phyloP scores from a whole-genome alignment of 306 rosid species.

The Styphnolobium japonicum region DNA sequence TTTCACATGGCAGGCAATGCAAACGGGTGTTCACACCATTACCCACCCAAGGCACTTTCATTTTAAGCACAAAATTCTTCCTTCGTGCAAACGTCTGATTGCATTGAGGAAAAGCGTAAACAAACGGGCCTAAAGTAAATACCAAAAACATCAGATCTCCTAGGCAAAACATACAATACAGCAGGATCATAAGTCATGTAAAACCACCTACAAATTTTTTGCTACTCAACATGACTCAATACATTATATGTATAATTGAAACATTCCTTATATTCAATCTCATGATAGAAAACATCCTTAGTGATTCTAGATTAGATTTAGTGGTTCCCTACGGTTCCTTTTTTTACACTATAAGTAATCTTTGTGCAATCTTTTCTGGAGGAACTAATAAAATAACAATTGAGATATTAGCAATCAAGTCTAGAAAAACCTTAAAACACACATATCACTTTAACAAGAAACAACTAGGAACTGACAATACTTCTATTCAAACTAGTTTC shows the following conservation, averaged over 20 bases:
- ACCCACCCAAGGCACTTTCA: no score
- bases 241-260: not conserved
- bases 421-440: not conserved
- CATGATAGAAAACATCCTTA: not conserved
- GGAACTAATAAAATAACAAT: not conserved
- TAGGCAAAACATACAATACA: not conserved
- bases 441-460: not conserved
- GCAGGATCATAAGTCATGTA: slow-evolving; percentile 3
- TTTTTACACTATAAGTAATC: not conserved
- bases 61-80: no score
- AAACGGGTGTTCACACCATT: no score
- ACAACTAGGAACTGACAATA: not conserved
- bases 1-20: no score
- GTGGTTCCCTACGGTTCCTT: not conserved
- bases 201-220: not conserved
- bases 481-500: not conserved
- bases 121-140: no score
- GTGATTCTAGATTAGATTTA: not conserved
- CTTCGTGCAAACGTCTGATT: no score
- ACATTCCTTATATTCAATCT: not conserved
- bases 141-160: not conserved
- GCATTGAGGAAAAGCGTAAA: no score
- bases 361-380: not conserved
- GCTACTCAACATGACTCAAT: not conserved
- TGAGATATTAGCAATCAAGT: not conserved